Percentiles rank a stretch among this genome's conserved stretches.
Conservation (phyloP, 225 moss, liverwort and hornwort species). For the Pseudoscleropodium purum region DNA sequence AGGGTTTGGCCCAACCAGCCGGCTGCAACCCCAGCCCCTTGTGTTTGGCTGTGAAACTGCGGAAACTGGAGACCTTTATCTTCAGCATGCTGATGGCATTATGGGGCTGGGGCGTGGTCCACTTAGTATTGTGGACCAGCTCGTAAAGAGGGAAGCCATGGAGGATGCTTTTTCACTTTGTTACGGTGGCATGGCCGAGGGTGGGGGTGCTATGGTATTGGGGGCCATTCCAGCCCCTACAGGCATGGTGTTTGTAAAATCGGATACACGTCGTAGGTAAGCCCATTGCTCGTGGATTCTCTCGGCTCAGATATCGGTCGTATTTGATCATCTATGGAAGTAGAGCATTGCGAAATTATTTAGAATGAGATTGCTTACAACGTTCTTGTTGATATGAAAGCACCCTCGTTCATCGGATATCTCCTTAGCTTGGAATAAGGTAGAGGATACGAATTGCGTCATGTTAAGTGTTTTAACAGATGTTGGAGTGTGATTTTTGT, state of each 20-base stretch:
- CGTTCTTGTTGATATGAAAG: background rate
- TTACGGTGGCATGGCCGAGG: conserved; percentile 82
- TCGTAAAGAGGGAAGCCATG: conserved; percentile 58
- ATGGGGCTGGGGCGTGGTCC: conserved; percentile 90
- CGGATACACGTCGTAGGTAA: conserved; percentile 69
- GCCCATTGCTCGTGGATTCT: background rate
- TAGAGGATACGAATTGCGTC: background rate
- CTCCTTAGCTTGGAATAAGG: background rate
- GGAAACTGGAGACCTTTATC: conserved; percentile 74
- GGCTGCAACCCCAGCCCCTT: conserved; percentile 47
- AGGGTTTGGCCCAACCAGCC: conserved; percentile 50
- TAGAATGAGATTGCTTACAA: background rate
- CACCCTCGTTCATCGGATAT: background rate
- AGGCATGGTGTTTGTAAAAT: conserved; percentile 55
- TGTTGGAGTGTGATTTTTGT: background rate
- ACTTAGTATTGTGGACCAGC: conserved; percentile 80
- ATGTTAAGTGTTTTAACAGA: background rate
- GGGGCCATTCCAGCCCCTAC: conserved; percentile 50
- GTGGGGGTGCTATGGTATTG: conserved; percentile 83
- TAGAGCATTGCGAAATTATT: background rate
- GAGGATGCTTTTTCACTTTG: conserved; percentile 79
- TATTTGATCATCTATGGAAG: background rate
- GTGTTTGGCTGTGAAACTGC: conserved; percentile 85
- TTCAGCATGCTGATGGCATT: conserved; percentile 85
- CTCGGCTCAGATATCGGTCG: background rate